Conservation (phyloP, 2,329 filamentous ascomycete genomes). For the Botrytis deweyae region DNA sequence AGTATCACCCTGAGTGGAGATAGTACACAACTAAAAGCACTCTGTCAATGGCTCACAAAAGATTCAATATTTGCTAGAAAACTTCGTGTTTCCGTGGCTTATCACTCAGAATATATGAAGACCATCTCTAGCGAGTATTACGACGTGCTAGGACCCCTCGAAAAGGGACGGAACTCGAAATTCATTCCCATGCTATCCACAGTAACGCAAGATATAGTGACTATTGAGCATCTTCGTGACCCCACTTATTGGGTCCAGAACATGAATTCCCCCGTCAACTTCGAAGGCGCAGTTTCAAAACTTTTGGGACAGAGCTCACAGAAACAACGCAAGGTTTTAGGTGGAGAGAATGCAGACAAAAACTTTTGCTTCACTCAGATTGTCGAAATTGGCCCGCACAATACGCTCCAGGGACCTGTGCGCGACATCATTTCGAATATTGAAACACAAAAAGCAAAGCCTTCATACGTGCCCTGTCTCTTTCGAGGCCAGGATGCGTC, state of each 20-base stretch:
- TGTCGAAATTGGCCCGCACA: neutral
- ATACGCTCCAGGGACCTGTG: neutral
- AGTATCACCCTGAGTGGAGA: neutral
- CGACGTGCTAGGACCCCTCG: too few species aligned
- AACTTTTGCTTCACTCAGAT: neutral
- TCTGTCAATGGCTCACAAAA: neutral
- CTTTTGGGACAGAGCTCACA: neutral
- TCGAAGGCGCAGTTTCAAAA: neutral
- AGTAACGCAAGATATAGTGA: neutral
- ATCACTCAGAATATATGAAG: neutral
- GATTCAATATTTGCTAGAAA: neutral
- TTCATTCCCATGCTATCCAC: neutral
- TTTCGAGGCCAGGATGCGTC: neutral
- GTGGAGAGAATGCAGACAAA: too few species aligned
- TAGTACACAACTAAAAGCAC: neutral
- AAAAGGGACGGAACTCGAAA: too few species aligned
- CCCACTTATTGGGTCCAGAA: too few species aligned
- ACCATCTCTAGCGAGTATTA: neutral
- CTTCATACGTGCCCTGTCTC: neutral
- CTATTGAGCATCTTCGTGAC: too few species aligned
- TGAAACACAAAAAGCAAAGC: neutral
- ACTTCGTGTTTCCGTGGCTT: neutral
- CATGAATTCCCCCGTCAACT: too few species aligned
- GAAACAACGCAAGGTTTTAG: too few species aligned
- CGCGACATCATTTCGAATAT: neutral